These are phyloP conservation scores for Lathyrus oleraceus DNA, from an alignment of 306 rosid genomes.

Conservation along the genomic window DNA sequence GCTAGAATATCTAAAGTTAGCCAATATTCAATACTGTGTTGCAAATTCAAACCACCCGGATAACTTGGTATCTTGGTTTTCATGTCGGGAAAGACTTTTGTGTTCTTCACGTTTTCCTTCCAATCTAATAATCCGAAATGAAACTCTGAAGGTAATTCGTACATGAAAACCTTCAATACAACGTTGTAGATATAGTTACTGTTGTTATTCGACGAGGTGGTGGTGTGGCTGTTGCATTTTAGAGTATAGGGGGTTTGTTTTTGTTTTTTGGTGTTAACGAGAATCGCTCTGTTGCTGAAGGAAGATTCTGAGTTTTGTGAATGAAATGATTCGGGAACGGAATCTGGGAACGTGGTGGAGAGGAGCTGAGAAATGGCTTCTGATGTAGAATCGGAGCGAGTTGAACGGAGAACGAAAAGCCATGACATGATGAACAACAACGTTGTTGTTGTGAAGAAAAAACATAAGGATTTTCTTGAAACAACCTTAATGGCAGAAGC, in stretches of 20 bases:
- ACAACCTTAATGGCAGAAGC: conserved; percentile 38
- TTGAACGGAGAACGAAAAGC: conserved; percentile 56
- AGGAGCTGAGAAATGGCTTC: conserved; percentile 37
- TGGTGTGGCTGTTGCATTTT: conserved; percentile 16
- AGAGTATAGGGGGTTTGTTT: not conserved
- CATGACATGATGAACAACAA: conserved; percentile 59
- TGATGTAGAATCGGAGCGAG: conserved; percentile 37
- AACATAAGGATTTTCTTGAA: conserved; percentile 55
- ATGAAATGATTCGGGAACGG: conserved; percentile 11
- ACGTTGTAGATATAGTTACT: not conserved
- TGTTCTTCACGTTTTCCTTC: conserved; percentile 36
- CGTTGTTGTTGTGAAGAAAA: conserved; percentile 51
- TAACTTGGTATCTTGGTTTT: conserved; percentile 47
- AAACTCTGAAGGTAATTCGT: conserved; percentile 65
- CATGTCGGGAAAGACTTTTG: conserved; percentile 69
- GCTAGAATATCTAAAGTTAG: conserved; percentile 76
- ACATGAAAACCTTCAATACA: conserved; percentile 66
- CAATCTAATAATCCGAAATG: conserved; percentile 76
- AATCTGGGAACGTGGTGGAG: conserved; percentile 31
- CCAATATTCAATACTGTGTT: conserved; percentile 89
- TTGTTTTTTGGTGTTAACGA: conserved; percentile 36
- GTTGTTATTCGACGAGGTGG: not conserved
- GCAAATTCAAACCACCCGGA: conserved; percentile 79
- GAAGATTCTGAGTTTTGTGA: conserved; percentile 35
- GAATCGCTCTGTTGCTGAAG: conserved; percentile 47